Evolutionary conservation across 805 yeast species (phyloP).

Genomic region (Starmerella davenportii): DNA sequence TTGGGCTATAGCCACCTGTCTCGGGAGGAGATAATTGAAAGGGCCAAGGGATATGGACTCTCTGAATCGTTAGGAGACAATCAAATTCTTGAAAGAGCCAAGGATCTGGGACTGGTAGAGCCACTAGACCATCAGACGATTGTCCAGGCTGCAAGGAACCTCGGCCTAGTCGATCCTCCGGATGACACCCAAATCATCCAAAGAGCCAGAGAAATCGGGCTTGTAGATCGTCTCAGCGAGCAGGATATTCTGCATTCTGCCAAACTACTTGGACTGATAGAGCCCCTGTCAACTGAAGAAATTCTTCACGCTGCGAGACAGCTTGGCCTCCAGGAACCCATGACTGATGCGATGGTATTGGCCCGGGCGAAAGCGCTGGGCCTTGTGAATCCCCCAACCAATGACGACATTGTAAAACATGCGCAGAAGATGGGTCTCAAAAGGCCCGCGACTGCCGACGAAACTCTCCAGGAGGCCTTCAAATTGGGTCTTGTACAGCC

Average conservation of each 20-base stretch:
- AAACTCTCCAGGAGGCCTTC: constrained; percentile 11
- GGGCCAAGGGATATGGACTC: too few species aligned
- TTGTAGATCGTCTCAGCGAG: constrained; percentile 7
- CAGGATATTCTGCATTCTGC: constrained; percentile 6
- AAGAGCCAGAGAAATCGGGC: constrained; percentile 9
- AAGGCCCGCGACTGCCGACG: constrained; percentile 6
- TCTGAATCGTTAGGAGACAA: too few species aligned
- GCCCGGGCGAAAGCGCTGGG: constrained; percentile 6
- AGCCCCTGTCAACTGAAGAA: constrained; percentile 2
- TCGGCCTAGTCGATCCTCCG: constrained; percentile 33
- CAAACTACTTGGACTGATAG: constrained; percentile 4
- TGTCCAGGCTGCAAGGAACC: not conserved
- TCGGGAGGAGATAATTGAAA: too few species aligned
- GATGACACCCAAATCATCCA: constrained; percentile 15
- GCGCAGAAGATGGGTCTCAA: constrained; percentile 6
- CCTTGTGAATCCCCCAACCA: constrained; percentile 2
- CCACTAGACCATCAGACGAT: not conserved
- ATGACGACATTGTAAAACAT: not conserved
- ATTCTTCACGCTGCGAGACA: constrained; percentile 3
- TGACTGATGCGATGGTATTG: not conserved
- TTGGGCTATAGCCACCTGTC: too few species aligned
- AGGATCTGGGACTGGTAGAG: constrained; percentile 8
- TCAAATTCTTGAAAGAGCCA: too few species aligned
- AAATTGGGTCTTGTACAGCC: constrained; percentile 13
- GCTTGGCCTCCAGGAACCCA: constrained; percentile 7